These are phyloP conservation scores for Pseudogymnoascus verrucosus DNA, from an alignment of 2,329 filamentous ascomycete genomes.

Conservation along the genomic window DNA sequence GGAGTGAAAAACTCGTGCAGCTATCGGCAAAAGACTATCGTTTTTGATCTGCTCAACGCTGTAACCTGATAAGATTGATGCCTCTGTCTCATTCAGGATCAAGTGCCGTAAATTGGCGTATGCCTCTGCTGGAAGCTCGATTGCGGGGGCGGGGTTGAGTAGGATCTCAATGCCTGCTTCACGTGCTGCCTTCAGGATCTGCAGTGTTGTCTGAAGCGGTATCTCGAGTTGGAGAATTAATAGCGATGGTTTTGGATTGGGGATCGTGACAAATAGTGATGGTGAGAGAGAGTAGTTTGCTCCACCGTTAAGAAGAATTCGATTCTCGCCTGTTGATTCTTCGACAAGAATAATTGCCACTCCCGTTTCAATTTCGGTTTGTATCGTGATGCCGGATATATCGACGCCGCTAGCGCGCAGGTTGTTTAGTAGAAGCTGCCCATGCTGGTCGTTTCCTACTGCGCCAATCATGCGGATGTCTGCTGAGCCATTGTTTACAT, in stretches of 20 bases:
- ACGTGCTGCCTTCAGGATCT: not conserved
- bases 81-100: conserved; percentile 10
- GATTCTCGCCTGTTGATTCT: conserved; percentile 1
- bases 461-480: conserved; percentile 14
- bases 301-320: conserved; percentile 3
- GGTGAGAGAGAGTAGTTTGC: conserved; percentile 6
- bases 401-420: conserved; percentile 10
- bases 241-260: not conserved
- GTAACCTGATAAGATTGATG: conserved; percentile 3
- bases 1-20: not conserved
- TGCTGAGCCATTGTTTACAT: conserved; percentile 4
- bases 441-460: conserved; percentile 10
- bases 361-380: not conserved
- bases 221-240: conserved; percentile 10
- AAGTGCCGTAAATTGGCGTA: not conserved
- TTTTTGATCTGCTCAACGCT: not conserved
- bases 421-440: not conserved
- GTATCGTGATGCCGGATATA: not conserved
- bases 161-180: not conserved
- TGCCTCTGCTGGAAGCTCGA: not conserved
- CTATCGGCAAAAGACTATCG: not conserved
- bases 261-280: not conserved
- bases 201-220: not conserved
- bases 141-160: conserved; percentile 10
- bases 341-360: conserved; percentile 10